phyloP scores from a whole-genome alignment of 352 stramenopile species.

The Globisporangium recalcitrans region DNA sequence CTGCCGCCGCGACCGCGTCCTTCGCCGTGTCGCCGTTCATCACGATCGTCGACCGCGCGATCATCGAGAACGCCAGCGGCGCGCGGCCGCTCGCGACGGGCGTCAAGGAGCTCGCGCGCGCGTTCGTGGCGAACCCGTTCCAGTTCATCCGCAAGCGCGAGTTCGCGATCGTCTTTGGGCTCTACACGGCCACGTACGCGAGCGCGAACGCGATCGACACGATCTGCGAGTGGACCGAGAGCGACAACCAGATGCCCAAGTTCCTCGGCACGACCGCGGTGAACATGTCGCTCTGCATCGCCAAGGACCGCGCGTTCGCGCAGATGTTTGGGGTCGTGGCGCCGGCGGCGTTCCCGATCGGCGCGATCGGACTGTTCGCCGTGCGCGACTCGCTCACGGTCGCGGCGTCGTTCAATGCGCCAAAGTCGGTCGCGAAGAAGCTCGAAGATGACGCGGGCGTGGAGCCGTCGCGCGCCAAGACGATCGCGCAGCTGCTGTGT shows the following conservation, averaged over 20 bases:
- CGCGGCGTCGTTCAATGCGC: constrained; percentile 85
- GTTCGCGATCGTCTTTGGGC: constrained; percentile 87
- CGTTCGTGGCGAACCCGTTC: constrained; percentile 65
- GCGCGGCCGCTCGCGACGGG: constrained; percentile 51
- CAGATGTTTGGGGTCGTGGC: constrained; percentile 88
- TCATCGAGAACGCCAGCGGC: constrained; percentile 87
- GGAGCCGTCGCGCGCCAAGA: constrained; percentile 44
- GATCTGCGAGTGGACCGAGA: constrained; percentile 68
- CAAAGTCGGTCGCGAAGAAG: constrained; percentile 56
- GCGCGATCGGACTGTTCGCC: constrained; percentile 83
- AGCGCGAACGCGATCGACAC: constrained; percentile 85
- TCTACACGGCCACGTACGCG: constrained; percentile 89
- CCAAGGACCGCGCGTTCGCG: constrained; percentile 89
- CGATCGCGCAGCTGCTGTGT: constrained; percentile 74
- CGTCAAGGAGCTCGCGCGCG: constrained; percentile 53
- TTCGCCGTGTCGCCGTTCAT: constrained; percentile 83
- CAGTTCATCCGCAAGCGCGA: constrained; percentile 82
- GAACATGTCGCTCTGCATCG: constrained; percentile 90
- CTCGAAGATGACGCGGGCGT: constrained; percentile 50
- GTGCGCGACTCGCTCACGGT: constrained; percentile 84
- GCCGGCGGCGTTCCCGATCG: constrained; percentile 66
- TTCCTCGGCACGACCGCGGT: constrained; percentile 85
- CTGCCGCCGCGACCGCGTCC: constrained; percentile 54
- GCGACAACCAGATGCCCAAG: constrained; percentile 83
- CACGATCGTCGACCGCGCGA: constrained; percentile 85